Conservation (phyloP, 352 stramenopile species). For the Phytophthora tubulina region DNA sequence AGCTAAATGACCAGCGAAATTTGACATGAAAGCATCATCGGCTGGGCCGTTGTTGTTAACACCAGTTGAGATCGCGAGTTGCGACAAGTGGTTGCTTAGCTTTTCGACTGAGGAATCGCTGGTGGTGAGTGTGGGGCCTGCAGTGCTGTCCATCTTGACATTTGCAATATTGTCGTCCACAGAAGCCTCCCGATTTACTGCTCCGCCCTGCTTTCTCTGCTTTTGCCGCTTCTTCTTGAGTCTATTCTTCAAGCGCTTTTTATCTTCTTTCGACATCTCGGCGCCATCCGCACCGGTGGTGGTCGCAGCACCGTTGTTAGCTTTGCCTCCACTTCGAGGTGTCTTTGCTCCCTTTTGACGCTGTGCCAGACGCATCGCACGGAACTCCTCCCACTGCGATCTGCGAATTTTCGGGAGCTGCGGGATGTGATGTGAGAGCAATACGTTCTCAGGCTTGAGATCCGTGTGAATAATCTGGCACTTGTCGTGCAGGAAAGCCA, state of each 20-base stretch:
- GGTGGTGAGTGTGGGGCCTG: slow-evolving; percentile 24
- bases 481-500: slow-evolving; percentile 98
- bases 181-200: slow-evolving; percentile 15
- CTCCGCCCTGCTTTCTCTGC: slow-evolving; percentile 61
- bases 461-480: slow-evolving; percentile 99
- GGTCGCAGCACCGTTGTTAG: slow-evolving; percentile 5
- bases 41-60: slow-evolving; percentile 1
- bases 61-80: slow-evolving; percentile 28
- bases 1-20: slow-evolving; percentile 34
- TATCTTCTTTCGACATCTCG: slow-evolving; percentile 85
- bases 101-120: slow-evolving; percentile 20
- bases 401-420: slow-evolving; percentile 74
- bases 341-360: slow-evolving; percentile 54
- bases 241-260: slow-evolving; percentile 95
- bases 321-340: slow-evolving; percentile 5
- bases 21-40: slow-evolving; percentile 36
- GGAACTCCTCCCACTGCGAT: slow-evolving; percentile 62
- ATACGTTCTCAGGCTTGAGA: slow-evolving; percentile 99
- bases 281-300: slow-evolving; percentile 1
- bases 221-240: slow-evolving; percentile 96
- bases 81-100: slow-evolving; percentile 32
- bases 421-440: slow-evolving; percentile 89
- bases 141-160: slow-evolving; percentile 40
- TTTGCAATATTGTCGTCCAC: slow-evolving; percentile 10
- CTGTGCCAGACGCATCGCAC: slow-evolving; percentile 44